Conservation (phyloP, 2,329 filamentous ascomycete species). For the Diplodia scrobiculata region DNA sequence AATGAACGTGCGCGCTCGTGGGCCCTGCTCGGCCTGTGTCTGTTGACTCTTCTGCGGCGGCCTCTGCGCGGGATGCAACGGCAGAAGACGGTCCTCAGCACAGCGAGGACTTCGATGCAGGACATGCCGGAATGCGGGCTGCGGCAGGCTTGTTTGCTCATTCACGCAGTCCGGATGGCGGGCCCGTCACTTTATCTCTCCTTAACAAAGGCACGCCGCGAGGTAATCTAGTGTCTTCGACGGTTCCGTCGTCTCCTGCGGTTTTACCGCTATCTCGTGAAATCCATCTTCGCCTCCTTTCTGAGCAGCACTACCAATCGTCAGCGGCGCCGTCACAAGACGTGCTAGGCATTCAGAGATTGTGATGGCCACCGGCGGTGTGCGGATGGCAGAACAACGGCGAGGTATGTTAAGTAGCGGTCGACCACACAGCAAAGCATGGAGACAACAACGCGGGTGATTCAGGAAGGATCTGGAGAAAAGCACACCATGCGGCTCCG, state of each 20-base stretch:
- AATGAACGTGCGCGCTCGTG: constrained; percentile 7
- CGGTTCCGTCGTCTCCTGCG: constrained; percentile 14
- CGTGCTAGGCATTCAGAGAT: neutral
- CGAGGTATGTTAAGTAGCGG: neutral
- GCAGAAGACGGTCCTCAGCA: constrained; percentile 17
- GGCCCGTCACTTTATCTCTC: neutral
- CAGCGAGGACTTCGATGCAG: constrained; percentile 12
- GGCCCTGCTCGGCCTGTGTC: neutral
- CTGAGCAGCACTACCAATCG: neutral
- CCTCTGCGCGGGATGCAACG: neutral
- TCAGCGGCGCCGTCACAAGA: constrained; percentile 9
- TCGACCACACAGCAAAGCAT: neutral
- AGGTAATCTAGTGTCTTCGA: constrained; percentile 18
- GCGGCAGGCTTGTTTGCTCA: neutral
- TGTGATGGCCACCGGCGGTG: neutral
- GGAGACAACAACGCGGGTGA: neutral
- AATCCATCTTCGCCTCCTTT: constrained; percentile 8
- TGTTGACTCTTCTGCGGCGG: neutral
- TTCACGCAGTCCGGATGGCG: neutral
- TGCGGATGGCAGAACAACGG: neutral
- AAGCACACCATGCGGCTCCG: neutral
- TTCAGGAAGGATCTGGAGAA: neutral
- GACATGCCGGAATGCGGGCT: neutral
- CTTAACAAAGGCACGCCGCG: constrained; percentile 12
- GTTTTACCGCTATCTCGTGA: neutral